phyloP scores from a whole-genome alignment of 1,284 basidiomycete genomes.

The Malassezia obtusa region DNA sequence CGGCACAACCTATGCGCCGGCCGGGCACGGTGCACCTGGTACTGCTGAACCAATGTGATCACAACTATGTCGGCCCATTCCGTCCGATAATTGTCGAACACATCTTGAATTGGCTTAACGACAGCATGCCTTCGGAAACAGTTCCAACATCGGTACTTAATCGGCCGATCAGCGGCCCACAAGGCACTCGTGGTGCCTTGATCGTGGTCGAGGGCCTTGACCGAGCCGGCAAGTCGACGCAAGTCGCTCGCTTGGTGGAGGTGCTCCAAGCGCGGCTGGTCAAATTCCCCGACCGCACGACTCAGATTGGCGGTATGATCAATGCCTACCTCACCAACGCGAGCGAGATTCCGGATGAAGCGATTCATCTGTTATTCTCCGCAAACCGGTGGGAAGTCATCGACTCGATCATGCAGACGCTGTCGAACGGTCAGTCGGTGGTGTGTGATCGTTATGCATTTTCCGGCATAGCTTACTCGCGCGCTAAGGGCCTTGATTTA shows the following conservation, averaged over 20 bases:
- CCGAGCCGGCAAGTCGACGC: constrained; percentile 45
- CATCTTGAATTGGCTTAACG: background rate
- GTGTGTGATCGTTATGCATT: constrained; percentile 93
- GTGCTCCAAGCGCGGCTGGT: constrained; percentile 26
- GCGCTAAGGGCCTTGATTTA: constrained; percentile 62
- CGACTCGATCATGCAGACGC: constrained; percentile 50
- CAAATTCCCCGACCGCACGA: constrained; percentile 64
- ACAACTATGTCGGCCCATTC: constrained; percentile 5
- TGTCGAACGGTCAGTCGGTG: constrained; percentile 63
- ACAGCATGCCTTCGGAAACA: too few species aligned
- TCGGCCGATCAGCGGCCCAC: background rate
- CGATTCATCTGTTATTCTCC: constrained; percentile 86
- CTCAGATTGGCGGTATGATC: constrained; percentile 83
- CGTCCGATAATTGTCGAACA: background rate
- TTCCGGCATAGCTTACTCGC: constrained; percentile 88
- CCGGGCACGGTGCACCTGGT: constrained; percentile 3
- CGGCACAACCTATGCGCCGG: constrained; percentile 1
- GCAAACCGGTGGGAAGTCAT: constrained; percentile 94
- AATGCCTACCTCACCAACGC: constrained; percentile 74
- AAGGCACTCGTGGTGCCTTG: constrained; percentile 28
- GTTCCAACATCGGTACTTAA: background rate
- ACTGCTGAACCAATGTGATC: constrained; percentile 5
- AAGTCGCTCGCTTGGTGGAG: constrained; percentile 33
- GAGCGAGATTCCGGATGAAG: constrained; percentile 77
- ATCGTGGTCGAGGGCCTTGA: constrained; percentile 47